Base-by-base conservation (phyloP, 1,139 yeast genomes). In the Pichia sorboxylosa region DNA sequence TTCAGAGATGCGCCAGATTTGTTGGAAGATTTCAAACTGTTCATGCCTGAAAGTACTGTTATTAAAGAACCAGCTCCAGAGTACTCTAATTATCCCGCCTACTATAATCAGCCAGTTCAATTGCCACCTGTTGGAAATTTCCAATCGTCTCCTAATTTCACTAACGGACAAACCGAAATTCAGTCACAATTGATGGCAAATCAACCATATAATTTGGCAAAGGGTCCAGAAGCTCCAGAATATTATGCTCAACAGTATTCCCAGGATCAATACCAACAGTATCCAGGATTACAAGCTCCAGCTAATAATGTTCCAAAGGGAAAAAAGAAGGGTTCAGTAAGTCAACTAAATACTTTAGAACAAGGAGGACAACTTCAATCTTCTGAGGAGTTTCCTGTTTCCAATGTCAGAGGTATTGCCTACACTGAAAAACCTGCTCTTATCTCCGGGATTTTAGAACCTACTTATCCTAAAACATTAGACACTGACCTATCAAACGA, bases 91-190 rank as follows among this genome's bases (percentile, higher is more conserved):
- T 37, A 36, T 17, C 39, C 35, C 17, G 45, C 41, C 30, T 37
- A 37, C 11, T 46, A 40, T 22, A 43, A 45, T 15, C 52, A 45
- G 24, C 52, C 33, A 26, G 50, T 45, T 17, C 87, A 83, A 45
- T 64, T 90, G 39, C 98, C 98, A 13, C 97, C 98, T 6, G 87
- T 90, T 25, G 98, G 98, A 6, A 87, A 78, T 51, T 90, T 90
- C 55, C 93, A 92, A 23, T 94, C 95, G 9, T 87, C 85, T 15
- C 49, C 71, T 14, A 22, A 18, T n/a, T 61, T 64, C 25, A 54
- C 58, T 7, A 49, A 59, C 26, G 61, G 61, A 3, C 22, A 8
- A 19, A 17, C 16, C 6, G 24, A 24, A 7, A 17, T 13, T 13
- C 26, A 31, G 16, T 15, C 24, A 13, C 30, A 29, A 18, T 19